Percentiles rank a stretch among this genome's conserved stretches.
Evolutionary conservation across 2,329 filamentous ascomycete genomes (phyloP).

Genomic region (Sporothrix variecibatus): DNA sequence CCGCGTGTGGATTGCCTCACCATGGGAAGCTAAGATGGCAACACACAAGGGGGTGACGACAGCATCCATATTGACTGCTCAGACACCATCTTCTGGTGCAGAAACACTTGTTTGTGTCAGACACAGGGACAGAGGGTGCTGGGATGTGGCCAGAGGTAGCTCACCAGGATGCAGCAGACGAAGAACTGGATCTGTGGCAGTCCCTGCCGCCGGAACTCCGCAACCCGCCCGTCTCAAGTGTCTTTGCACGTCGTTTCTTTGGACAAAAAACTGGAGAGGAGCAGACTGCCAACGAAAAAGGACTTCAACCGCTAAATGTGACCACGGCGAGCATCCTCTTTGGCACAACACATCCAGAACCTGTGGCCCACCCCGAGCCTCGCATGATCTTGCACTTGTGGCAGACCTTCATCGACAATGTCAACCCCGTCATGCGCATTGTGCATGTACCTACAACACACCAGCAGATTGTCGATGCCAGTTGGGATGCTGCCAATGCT

Average conservation of each 20-base stretch:
- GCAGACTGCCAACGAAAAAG: neutral
- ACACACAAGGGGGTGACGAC: neutral
- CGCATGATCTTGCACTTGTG: conserved; percentile 37
- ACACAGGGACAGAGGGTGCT: neutral
- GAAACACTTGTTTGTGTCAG: conserved; percentile 8
- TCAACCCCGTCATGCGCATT: conserved; percentile 40
- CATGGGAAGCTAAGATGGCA: conserved; percentile 22
- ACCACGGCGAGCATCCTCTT: neutral
- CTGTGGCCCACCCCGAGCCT: conserved; percentile 37
- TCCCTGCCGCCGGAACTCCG: conserved; percentile 19
- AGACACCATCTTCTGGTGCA: neutral
- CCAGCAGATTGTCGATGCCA: conserved; percentile 37
- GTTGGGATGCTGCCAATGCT: conserved; percentile 32
- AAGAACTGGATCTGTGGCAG: conserved; percentile 14
- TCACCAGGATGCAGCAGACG: neutral
- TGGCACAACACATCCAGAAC: neutral
- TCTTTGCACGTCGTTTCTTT: conserved; percentile 17
- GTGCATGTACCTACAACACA: conserved; percentile 39
- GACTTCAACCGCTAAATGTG: neutral
- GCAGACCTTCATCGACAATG: conserved; percentile 39
- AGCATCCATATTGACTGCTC: neutral
- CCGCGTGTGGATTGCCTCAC: conserved; percentile 36
- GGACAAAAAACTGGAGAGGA: neutral
- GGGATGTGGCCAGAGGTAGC: no score
- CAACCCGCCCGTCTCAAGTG: conserved; percentile 16